Evolutionary conservation across 208 protist genomes (phyloP).

Genomic region (Phytomonas sp.): DNA sequence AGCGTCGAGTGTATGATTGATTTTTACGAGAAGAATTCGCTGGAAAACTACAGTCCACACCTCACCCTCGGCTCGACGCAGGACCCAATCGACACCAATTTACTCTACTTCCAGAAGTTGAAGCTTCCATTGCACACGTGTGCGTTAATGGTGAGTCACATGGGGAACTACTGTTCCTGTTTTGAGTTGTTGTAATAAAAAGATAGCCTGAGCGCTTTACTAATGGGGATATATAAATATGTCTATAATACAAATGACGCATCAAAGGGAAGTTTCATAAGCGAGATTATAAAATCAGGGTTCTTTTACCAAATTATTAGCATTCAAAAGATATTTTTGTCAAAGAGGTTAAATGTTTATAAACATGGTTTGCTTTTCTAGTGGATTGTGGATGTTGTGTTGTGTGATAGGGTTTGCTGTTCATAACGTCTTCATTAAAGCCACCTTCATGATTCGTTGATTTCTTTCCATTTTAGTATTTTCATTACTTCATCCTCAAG

Average conservation of each 20-base stretch:
- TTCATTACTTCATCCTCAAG: conserved; percentile 11
- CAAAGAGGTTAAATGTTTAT: conserved; percentile 1
- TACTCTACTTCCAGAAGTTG: conserved; percentile 45
- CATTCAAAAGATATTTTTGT: neutral
- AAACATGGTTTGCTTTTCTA: neutral
- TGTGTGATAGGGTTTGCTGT: too few species aligned
- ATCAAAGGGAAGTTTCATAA: too few species aligned
- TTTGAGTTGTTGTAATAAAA: conserved; percentile 50
- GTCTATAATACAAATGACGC: too few species aligned
- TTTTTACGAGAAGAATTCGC: conserved; percentile 26
- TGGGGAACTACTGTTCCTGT: conserved; percentile 75
- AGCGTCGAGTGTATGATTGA: conserved; percentile 46
- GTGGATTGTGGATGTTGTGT: too few species aligned
- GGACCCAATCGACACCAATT: conserved; percentile 19
- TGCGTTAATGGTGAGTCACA: conserved; percentile 63
- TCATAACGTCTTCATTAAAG: too few species aligned
- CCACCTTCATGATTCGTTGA: neutral
- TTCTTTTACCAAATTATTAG: neutral
- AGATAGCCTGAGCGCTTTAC: neutral
- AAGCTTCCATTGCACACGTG: conserved; percentile 54
- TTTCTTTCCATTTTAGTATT: conserved; percentile 1
- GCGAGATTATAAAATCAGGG: too few species aligned
- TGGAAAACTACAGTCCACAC: conserved; percentile 57
- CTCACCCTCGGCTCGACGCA: conserved; percentile 65
- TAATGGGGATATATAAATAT: too few species aligned